A percentile compares a stretch with the other conserved stretches of the same genome.
Evolutionary conservation across 1,284 basidiomycete species (phyloP).

Genomic region (Tetrapyrgos nigripes): DNA sequence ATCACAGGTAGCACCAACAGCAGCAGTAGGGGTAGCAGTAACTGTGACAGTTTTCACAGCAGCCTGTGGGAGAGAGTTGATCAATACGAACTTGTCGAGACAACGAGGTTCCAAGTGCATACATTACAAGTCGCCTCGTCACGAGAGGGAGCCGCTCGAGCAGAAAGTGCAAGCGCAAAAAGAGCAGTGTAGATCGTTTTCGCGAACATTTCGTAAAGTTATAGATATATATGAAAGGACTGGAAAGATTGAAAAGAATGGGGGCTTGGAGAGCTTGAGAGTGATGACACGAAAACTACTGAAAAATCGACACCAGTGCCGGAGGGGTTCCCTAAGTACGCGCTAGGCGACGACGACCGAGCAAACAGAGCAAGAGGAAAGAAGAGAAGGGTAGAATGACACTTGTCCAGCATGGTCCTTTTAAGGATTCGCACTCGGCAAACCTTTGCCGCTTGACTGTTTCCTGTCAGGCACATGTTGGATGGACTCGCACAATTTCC

Average conservation of each 20-base stretch:
- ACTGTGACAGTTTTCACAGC: slow-evolving; percentile 28
- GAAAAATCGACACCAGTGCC: slow-evolving; percentile 47
- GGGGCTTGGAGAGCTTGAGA: slow-evolving; percentile 32
- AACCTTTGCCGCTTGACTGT: no score
- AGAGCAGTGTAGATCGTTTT: slow-evolving; percentile 9
- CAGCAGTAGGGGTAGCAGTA: slow-evolving; percentile 28
- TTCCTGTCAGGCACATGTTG: no score
- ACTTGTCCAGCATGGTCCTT: background rate
- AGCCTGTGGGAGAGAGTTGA: background rate
- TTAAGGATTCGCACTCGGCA: no score
- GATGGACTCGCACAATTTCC: no score
- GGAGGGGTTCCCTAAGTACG: slow-evolving; percentile 37
- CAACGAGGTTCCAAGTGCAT: background rate
- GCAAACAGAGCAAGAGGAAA: slow-evolving; percentile 26
- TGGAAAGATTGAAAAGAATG: slow-evolving; percentile 11
- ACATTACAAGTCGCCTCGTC: slow-evolving; percentile 9
- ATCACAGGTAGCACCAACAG: slow-evolving; percentile 12
- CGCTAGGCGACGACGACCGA: slow-evolving; percentile 41
- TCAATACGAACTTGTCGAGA: background rate
- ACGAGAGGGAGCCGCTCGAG: slow-evolving; percentile 5
- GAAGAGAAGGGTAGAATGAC: slow-evolving; percentile 17
- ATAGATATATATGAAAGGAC: slow-evolving; percentile 3
- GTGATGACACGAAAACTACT: slow-evolving; percentile 26
- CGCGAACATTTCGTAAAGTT: slow-evolving; percentile 13
- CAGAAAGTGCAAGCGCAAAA: slow-evolving; percentile 8